Evolutionary conservation across 257 asterid species (phyloP).

Genomic region (Jacaranda copaia): DNA sequence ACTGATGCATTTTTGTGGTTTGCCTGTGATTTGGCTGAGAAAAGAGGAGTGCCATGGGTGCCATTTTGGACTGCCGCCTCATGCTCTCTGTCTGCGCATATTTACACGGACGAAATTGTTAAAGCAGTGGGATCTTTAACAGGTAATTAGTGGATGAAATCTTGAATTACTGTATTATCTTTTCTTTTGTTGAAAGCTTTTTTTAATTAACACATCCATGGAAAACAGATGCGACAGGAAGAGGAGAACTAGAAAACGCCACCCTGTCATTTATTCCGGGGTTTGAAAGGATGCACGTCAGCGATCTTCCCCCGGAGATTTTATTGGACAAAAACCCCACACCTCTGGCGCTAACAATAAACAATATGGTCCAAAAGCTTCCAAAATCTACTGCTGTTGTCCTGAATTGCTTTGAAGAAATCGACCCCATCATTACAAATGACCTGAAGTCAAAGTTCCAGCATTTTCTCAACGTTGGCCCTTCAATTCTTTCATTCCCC

Average conservation of each 20-base stretch:
- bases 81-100: constrained; percentile 61
- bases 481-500: constrained; percentile 48
- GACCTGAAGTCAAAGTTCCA: constrained; percentile 60
- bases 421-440: constrained; percentile 55
- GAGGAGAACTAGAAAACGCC: constrained; percentile 36
- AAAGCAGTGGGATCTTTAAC: constrained; percentile 20
- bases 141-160: constrained; percentile 34
- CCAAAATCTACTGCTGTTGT: constrained; percentile 64
- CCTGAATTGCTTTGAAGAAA: constrained; percentile 73
- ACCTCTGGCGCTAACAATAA: constrained; percentile 53
- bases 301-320: constrained; percentile 70
- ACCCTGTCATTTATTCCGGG: constrained; percentile 60
- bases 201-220: too few species aligned
- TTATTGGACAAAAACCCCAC: constrained; percentile 45
- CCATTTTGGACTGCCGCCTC: constrained; percentile 70
- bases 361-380: constrained; percentile 62
- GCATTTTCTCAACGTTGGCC: constrained; percentile 72
- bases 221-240: constrained; percentile 21
- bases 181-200: neutral
- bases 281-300: constrained; percentile 39
- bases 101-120: constrained; percentile 56
- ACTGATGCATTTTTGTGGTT: constrained; percentile 77
- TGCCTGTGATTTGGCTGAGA: constrained; percentile 60
- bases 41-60: constrained; percentile 68
- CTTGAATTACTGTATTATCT: too few species aligned